Evolutionary conservation across 345 rosid genomes (phyloP).

Genomic region (Isatis tinctoria): DNA sequence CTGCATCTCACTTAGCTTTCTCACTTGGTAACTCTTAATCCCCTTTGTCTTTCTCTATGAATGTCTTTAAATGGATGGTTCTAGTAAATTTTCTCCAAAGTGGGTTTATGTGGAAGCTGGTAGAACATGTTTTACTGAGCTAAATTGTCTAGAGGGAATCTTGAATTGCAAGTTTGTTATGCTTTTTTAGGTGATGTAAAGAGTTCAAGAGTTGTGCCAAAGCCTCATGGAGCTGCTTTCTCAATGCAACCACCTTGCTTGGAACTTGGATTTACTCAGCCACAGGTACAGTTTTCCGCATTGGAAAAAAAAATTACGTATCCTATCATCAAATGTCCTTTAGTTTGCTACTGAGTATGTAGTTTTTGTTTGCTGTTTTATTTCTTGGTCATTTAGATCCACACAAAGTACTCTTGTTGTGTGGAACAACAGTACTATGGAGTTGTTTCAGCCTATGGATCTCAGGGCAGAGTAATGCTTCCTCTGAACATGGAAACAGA

Average conservation of each 20-base stretch:
- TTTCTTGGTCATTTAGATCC: constrained; percentile 38
- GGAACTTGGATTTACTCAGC: constrained; percentile 69
- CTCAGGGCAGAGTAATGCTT: constrained; percentile 74
- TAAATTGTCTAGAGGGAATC: neutral
- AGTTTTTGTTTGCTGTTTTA: neutral
- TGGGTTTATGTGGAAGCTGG: neutral
- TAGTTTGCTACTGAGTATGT: neutral
- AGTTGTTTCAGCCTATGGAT: constrained; percentile 63
- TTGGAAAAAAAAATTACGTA: neutral
- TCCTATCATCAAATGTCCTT: neutral
- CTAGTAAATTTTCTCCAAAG: neutral
- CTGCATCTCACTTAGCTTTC: constrained; percentile 49
- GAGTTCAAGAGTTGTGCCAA: constrained; percentile 43
- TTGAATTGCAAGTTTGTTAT: neutral
- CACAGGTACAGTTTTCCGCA: constrained; percentile 40
- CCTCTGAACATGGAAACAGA: constrained; percentile 68
- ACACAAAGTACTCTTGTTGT: constrained; percentile 53
- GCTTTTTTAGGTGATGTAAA: constrained; percentile 53
- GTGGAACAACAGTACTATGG: constrained; percentile 74
- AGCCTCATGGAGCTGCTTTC: constrained; percentile 44
- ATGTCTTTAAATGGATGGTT: neutral
- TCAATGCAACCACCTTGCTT: constrained; percentile 51
- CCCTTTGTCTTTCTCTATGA: neutral
- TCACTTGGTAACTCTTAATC: constrained; percentile 48
- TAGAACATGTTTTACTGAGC: neutral